Conservation (phyloP, 164 flowering plant species). For the Piper betle region DNA sequence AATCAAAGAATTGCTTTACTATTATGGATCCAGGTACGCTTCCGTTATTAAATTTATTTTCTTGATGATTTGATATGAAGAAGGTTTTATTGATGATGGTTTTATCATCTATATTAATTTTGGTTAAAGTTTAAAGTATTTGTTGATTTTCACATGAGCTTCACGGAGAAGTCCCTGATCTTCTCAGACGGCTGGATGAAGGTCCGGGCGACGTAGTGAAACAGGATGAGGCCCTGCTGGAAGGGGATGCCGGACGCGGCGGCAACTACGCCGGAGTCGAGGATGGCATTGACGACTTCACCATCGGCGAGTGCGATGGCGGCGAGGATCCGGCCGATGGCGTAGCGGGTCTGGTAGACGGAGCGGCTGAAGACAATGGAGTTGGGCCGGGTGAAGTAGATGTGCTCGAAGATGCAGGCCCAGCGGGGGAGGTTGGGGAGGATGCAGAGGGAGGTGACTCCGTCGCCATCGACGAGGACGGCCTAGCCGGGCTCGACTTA, state of each 20-base stretch:
- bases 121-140: too few species aligned
- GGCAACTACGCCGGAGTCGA: conserved; percentile 87
- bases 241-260: conserved; percentile 79
- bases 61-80: too few species aligned
- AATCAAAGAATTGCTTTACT: too few species aligned
- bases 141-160: too few species aligned
- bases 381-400: conserved; percentile 73
- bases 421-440: conserved; percentile 48
- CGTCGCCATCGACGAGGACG: conserved; percentile 57
- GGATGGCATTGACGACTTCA: conserved; percentile 88
- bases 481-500: conserved; percentile 88
- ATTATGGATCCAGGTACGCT: too few species aligned
- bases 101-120: too few species aligned
- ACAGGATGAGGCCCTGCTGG: conserved; percentile 69
- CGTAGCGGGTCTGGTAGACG: conserved; percentile 52
- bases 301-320: conserved; percentile 76
- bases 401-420: conserved; percentile 78
- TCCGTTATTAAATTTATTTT: too few species aligned
- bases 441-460: conserved; percentile 45
- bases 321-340: conserved; percentile 62
- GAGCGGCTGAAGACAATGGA: conserved; percentile 72
- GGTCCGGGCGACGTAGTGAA: conserved; percentile 83
- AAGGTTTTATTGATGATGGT: too few species aligned
- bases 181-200: conserved; percentile 86
- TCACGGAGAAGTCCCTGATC: conserved; percentile 83